These are phyloP conservation scores for Potentilla sterilis DNA, from an alignment of 306 rosid species.

Conservation along the genomic window DNA sequence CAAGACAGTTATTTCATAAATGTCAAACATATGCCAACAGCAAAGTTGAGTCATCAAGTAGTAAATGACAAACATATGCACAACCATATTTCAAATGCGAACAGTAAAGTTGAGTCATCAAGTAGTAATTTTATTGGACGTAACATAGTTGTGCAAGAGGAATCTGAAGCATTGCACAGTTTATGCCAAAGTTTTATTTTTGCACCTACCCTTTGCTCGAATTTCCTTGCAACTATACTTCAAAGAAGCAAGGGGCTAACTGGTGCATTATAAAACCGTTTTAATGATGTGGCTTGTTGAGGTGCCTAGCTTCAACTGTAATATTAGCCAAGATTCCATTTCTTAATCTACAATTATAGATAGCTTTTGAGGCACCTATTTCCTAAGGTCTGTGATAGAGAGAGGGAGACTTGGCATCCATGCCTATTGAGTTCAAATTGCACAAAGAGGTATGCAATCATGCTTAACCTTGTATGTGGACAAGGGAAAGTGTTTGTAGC, in stretches of 20 bases:
- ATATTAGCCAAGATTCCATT: constrained; percentile 36
- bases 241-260: constrained; percentile 7
- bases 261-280: not conserved
- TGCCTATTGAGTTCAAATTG: constrained; percentile 12
- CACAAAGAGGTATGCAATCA: not conserved
- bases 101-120: not conserved
- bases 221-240: constrained; percentile 12
- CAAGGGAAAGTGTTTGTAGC: not conserved
- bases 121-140: not conserved
- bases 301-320: constrained; percentile 16
- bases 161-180: not conserved
- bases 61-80: too few relatives aligned
- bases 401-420: not conserved
- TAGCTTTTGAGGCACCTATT: constrained; percentile 7
- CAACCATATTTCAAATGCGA: too few relatives aligned
- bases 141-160: not conserved
- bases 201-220: constrained; percentile 11
- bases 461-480: constrained; percentile 1
- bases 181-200: not conserved
- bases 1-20: not conserved
- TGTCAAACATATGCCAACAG: too few relatives aligned
- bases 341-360: not conserved
- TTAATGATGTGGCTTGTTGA: constrained; percentile 36
- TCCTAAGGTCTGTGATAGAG: not conserved
- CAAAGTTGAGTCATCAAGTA: too few relatives aligned